phyloP scores from a whole-genome alignment of 139 green algal genomes.

The Pleodorina starrii region DNA sequence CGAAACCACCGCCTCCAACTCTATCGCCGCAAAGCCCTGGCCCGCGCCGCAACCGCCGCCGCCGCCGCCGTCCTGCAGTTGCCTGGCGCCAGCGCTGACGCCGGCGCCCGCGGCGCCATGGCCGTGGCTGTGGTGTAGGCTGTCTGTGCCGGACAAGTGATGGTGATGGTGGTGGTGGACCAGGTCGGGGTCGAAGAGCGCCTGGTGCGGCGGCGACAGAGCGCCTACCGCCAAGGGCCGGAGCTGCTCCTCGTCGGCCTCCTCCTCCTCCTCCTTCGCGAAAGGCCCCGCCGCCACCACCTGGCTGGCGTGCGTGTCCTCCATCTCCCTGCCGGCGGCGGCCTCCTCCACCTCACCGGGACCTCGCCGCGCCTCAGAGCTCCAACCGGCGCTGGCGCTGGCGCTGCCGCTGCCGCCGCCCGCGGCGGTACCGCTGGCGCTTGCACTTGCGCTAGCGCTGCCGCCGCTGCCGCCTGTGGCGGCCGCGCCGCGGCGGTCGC shows the following conservation, averaged over 20 bases:
- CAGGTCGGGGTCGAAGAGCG: no score
- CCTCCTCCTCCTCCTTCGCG: background rate
- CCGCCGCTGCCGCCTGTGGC: background rate
- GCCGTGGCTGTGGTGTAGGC: no score
- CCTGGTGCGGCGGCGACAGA: constrained; percentile 26
- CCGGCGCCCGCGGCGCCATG: no score
- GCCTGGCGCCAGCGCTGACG: no score
- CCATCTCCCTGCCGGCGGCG: background rate
- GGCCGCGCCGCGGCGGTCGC: background rate
- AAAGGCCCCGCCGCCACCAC: no score
- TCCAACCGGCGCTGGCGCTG: no score
- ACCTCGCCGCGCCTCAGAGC: no score
- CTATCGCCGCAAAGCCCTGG: background rate
- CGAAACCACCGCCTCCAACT: background rate
- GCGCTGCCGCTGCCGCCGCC: background rate
- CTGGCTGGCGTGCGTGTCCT: background rate
- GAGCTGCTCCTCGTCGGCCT: background rate
- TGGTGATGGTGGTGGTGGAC: no score
- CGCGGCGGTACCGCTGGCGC: background rate
- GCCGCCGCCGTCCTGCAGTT: no score
- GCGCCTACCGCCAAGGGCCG: background rate
- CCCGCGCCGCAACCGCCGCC: no score
- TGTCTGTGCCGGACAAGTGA: no score
- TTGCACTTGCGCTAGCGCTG: background rate
- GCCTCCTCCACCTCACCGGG: no score